phyloP scores from a whole-genome alignment of 192 early-diverging fungal genomes.

The Umbelopsis sp. region DNA sequence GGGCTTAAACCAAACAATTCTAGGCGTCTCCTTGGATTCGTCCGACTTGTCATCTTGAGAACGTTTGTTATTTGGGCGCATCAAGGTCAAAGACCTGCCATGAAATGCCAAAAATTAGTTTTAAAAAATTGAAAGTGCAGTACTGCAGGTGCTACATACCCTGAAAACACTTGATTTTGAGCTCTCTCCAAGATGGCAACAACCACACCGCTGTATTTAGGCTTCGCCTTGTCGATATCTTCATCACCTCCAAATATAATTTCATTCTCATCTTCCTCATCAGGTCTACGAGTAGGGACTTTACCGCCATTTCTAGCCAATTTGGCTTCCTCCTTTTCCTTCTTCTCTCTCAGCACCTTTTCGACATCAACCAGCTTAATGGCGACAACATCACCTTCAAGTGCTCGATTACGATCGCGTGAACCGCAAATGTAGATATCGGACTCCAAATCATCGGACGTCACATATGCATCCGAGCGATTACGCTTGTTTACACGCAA shows the following conservation, averaged over 20 bases:
- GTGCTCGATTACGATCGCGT: conserved; percentile 76
- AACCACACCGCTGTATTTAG: conserved; percentile 59
- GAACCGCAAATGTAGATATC: conserved; percentile 83
- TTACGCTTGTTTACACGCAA: conserved; percentile 87
- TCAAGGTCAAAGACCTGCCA: conserved; percentile 38
- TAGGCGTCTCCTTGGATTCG: conserved; percentile 48
- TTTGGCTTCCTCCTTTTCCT: conserved; percentile 60
- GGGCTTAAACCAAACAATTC: conserved; percentile 83
- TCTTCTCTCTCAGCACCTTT: conserved; percentile 60
- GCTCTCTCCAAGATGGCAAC: conserved; percentile 61
- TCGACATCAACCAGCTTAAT: conserved; percentile 70
- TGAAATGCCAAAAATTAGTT: neutral
- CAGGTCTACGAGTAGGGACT: conserved; percentile 47
- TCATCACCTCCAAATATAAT: conserved; percentile 52
- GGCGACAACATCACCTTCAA: conserved; percentile 86
- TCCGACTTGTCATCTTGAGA: conserved; percentile 43
- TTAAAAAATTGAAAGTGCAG: neutral
- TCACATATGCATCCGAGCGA: conserved; percentile 87
- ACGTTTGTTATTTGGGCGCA: conserved; percentile 46
- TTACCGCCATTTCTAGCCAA: conserved; percentile 53
- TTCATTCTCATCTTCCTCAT: conserved; percentile 59
- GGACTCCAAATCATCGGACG: conserved; percentile 67
- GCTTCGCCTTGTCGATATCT: conserved; percentile 56
- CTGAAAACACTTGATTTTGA: conserved; percentile 61
- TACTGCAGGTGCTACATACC: conserved; percentile 26